Evolutionary conservation across 805 yeast genomes (phyloP).

Genomic region (Yamadazyma philogaea): DNA sequence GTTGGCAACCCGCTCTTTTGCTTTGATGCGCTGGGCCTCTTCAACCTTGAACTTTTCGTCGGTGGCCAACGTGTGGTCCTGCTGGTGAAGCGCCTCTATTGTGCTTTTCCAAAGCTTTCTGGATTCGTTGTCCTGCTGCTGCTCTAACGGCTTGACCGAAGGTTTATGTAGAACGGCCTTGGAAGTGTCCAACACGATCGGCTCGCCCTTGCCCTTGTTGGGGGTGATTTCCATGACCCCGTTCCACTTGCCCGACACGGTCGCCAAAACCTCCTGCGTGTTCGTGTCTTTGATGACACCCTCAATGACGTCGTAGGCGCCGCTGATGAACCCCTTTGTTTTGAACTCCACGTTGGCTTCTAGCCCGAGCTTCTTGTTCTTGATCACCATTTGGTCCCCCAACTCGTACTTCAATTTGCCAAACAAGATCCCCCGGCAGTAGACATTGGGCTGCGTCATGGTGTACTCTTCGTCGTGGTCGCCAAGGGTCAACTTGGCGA

Average conservation of each 20-base stretch:
- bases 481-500: constrained; percentile 65
- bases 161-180: constrained; percentile 57
- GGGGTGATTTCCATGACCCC: constrained; percentile 68
- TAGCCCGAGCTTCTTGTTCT: constrained; percentile 55
- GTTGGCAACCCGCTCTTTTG: constrained; percentile 71
- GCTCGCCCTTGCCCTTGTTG: constrained; percentile 45
- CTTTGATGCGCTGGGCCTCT: constrained; percentile 72
- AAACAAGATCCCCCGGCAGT: constrained; percentile 88
- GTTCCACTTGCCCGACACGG: constrained; percentile 90
- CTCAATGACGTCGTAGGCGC: constrained; percentile 84
- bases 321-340: constrained; percentile 90
- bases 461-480: constrained; percentile 74
- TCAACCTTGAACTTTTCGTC: constrained; percentile 85
- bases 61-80: constrained; percentile 83
- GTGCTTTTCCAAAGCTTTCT: constrained; percentile 82
- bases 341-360: constrained; percentile 88
- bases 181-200: constrained; percentile 44
- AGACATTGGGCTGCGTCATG: constrained; percentile 92
- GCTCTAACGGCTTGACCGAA: constrained; percentile 68
- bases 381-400: constrained; percentile 86
- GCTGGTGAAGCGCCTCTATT: constrained; percentile 69
- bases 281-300: constrained; percentile 58
- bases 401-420: constrained; percentile 88
- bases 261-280: constrained; percentile 51
- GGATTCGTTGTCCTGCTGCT: constrained; percentile 81